Base-by-base conservation (phyloP, 106 monocot species). In the Ottelia alismoides region DNA sequence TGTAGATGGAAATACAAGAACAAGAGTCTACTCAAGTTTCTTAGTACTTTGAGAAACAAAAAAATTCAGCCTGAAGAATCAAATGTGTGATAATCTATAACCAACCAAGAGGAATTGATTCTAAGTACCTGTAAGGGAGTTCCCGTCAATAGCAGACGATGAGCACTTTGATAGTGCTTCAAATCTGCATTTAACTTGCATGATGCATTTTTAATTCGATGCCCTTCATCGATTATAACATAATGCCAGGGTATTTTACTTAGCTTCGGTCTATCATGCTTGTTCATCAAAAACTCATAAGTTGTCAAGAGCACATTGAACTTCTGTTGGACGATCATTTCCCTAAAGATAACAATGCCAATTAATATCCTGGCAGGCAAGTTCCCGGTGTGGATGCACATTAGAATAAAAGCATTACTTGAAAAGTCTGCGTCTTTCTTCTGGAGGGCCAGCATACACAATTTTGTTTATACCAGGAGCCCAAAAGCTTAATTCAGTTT, bases 201-300 rank as follows among this genome's bases (percentile, higher is more conserved):
- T 7, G 98, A 99, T 51, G 98, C 98, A 83, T 99, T 99, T 67
- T 99, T 99, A 72, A 99, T 99, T 17, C 98, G 90, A 69, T 99
- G 98, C 21, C 98, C 98, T 77, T 99, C 98, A 66, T 99, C 98
- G 31, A 99, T 99, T 55, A 99, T 99, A 58, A 99, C 77, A 68
- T 99, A 99, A 64, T 80, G 98, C 98, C 98, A 99, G 26, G 90
- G 73, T 45, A 99, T 76, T 80, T 99, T 99, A 53, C 90, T 90
- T 21, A 99, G 74, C 62, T 90, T 99, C 28, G 98, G 98, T 51
- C 86, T 78, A 54, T 99, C 98, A 70, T 99, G 98, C 47, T 99
- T 99, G 65, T 99, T 99, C 98, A 99, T 99, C 47, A 99, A 64
- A 64, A 90, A 99, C 31, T 99, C 98, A 46, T 99, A 99, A 24